Conservation (phyloP, 129 eudicot species). For the Flaveria trinervia region DNA sequence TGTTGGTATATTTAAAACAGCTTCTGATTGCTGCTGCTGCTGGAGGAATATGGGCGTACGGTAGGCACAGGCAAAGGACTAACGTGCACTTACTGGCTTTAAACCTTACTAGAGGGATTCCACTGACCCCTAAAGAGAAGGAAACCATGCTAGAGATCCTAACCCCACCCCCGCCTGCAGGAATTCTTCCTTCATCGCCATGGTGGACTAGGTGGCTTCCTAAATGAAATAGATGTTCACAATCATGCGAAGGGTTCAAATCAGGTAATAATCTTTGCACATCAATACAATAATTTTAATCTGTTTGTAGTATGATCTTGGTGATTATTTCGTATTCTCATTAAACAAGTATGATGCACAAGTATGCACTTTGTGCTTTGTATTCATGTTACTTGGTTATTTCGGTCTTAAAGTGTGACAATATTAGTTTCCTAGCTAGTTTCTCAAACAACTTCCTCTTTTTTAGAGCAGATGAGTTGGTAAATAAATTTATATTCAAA, state of each 20-base stretch:
- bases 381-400: neutral
- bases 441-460: neutral
- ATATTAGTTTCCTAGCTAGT: too few relatives aligned
- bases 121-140: constrained; percentile 88
- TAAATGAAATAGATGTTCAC: constrained; percentile 18
- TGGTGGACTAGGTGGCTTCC: constrained; percentile 69
- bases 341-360: neutral
- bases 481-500: neutral
- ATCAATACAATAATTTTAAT: neutral
- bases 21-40: constrained; percentile 80
- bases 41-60: constrained; percentile 83
- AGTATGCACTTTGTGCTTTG: neutral
- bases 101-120: constrained; percentile 77
- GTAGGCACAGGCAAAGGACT: constrained; percentile 74
- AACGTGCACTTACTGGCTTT: constrained; percentile 86
- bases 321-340: neutral
- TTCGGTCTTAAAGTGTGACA: neutral
- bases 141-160: constrained; percentile 80
- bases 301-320: neutral
- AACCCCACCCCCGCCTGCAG: constrained; percentile 64
- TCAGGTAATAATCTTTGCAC: neutral
- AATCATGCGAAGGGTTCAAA: neutral
- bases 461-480: neutral
- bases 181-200: constrained; percentile 40
- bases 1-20: constrained; percentile 36